Conservation (phyloP, 495 filamentous ascomycete genomes). For the Staphylotrichum longicolle region DNA sequence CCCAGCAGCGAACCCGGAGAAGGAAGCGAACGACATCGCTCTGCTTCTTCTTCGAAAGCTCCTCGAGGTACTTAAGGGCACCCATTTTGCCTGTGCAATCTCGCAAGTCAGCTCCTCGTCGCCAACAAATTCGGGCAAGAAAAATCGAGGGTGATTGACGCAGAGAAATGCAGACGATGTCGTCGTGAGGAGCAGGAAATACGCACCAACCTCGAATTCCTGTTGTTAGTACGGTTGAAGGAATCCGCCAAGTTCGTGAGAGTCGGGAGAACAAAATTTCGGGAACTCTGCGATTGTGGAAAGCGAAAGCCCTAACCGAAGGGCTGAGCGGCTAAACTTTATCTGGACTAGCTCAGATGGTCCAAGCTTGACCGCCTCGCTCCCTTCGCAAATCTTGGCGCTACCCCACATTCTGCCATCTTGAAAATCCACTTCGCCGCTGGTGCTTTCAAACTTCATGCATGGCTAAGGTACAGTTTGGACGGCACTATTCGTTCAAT, state of each 20-base stretch:
- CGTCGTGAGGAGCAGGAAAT: conserved; percentile 16
- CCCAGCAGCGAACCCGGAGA: conserved; percentile 99
- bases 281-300: conserved; percentile 32
- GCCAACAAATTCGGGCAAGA: conserved; percentile 15
- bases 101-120: conserved; percentile 17
- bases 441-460: too few species aligned
- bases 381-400: conserved; percentile 5
- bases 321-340: conserved; percentile 17
- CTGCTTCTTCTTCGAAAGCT: conserved; percentile 99
- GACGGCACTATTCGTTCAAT: too few species aligned
- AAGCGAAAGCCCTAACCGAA: conserved; percentile 35
- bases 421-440: too few species aligned
- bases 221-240: conserved; percentile 34
- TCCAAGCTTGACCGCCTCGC: conserved; percentile 17
- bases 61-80: conserved; percentile 98
- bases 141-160: conserved; percentile 11
- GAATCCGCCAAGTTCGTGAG: conserved; percentile 28
- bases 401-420: not conserved
- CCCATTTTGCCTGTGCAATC: conserved; percentile 63
- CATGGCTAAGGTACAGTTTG: too few species aligned
- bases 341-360: conserved; percentile 15
- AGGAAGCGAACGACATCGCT: conserved; percentile 98
- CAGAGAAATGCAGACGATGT: conserved; percentile 2
- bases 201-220: conserved; percentile 32
- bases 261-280: conserved; percentile 29